Percentiles rank a stretch among this genome's conserved stretches.
phyloP scores from a whole-genome alignment of 2,329 filamentous ascomycete species.

The Elsinoe perseae region DNA sequence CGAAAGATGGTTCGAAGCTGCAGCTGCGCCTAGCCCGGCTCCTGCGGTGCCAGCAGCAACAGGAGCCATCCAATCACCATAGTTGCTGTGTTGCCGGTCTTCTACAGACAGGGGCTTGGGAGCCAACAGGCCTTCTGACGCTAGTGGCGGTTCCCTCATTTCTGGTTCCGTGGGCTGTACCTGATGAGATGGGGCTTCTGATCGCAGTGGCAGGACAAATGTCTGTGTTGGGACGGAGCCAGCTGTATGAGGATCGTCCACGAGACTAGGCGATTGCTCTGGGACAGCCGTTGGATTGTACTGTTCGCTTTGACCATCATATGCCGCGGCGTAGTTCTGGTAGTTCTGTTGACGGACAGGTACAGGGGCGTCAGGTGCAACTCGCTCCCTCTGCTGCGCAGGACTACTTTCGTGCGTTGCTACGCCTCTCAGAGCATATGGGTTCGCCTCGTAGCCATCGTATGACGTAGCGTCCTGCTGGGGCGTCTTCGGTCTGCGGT shows the following conservation, averaged over 20 bases:
- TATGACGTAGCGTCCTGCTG: conserved; percentile 23
- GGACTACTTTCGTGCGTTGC: conserved; percentile 16
- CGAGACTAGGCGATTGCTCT: background rate
- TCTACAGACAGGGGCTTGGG: conserved; percentile 11
- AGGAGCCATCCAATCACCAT: conserved; percentile 48
- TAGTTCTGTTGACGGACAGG: background rate
- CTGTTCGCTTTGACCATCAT: background rate
- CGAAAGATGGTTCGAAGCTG: background rate
- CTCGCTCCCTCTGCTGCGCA: background rate
- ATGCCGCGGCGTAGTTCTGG: conserved; percentile 19
- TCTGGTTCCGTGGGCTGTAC: conserved; percentile 20
- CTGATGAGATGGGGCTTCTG: conserved; percentile 17
- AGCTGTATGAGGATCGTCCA: background rate
- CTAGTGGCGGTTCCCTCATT: background rate
- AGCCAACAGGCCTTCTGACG: background rate
- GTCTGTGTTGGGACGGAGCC: conserved; percentile 17
- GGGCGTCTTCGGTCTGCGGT: conserved; percentile 21
- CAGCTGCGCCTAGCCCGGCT: conserved; percentile 33
- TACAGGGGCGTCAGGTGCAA: background rate
- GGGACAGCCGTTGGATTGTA: background rate
- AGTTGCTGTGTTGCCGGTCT: conserved; percentile 32
- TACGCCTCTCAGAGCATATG: conserved; percentile 17
- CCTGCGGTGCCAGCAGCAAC: conserved; percentile 36
- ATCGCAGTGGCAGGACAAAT: conserved; percentile 17
- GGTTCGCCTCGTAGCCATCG: conserved; percentile 20